phyloP scores from a whole-genome alignment of 371 early-diverging fungal genomes.

The Apophysomyces elegans region DNA sequence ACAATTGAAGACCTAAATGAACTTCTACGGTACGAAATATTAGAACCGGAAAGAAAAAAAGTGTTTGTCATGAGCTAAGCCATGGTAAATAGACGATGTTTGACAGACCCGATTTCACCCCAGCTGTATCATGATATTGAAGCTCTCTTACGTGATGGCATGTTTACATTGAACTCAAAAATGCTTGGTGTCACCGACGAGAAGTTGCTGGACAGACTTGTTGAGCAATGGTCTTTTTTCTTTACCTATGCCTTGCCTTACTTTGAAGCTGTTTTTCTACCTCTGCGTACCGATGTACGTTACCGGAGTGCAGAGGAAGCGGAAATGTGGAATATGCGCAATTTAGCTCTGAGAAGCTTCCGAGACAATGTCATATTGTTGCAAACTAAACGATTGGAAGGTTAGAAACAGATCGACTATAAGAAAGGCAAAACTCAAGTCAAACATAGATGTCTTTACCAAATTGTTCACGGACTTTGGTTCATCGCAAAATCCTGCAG shows the following conservation, averaged over 20 bases:
- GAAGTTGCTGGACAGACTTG: conserved; percentile 69
- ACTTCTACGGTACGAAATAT: conserved; percentile 60
- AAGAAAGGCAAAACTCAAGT: not conserved
- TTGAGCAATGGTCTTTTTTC: conserved; percentile 86
- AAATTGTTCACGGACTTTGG: conserved; percentile 72
- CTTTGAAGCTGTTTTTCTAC: conserved; percentile 86
- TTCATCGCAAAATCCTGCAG: conserved; percentile 68
- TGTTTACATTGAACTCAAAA: conserved; percentile 75
- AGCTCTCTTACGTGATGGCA: conserved; percentile 70
- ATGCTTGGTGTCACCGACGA: conserved; percentile 76
- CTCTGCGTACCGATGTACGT: conserved; percentile 63
- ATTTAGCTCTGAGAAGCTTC: conserved; percentile 70
- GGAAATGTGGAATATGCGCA: conserved; percentile 65
- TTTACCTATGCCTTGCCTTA: conserved; percentile 85
- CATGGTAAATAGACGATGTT: conserved; percentile 53
- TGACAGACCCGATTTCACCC: conserved; percentile 56
- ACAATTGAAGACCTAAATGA: conserved; percentile 86
- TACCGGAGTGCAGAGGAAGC: conserved; percentile 47
- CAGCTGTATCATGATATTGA: conserved; percentile 59
- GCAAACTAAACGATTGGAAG: conserved; percentile 69
- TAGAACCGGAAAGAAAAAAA: not conserved
- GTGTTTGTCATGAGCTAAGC: not conserved
- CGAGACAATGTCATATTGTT: conserved; percentile 74
- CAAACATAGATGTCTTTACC: conserved; percentile 62
- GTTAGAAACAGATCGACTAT: conserved; percentile 44